A percentile compares a stretch with the other conserved stretches of the same genome.
These are phyloP conservation scores for Chenopodium quinoa DNA, from an alignment of 148 eudicot genomes.

Conservation along the genomic window DNA sequence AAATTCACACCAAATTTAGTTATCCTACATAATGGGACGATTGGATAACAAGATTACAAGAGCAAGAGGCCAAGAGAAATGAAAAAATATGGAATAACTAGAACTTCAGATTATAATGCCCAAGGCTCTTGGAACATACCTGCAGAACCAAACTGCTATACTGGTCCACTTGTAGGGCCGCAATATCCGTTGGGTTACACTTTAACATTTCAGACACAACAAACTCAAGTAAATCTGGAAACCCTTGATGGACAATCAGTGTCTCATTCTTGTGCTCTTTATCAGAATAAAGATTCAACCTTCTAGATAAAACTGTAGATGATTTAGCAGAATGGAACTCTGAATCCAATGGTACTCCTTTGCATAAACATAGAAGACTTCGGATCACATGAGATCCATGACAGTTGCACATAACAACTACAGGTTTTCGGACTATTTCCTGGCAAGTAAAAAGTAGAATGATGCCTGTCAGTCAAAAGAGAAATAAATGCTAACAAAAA, in stretches of 20 bases:
- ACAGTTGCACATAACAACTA: constrained; percentile 72
- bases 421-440: constrained; percentile 66
- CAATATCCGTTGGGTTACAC: constrained; percentile 49
- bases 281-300: constrained; percentile 54
- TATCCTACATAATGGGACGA: neutral
- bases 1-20: neutral
- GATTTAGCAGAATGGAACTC: constrained; percentile 69
- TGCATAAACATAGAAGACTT: constrained; percentile 85
- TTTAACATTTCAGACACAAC: constrained; percentile 65
- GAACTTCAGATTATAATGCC: constrained; percentile 1
- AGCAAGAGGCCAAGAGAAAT: neutral
- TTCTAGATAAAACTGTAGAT: constrained; percentile 54
- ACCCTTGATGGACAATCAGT: constrained; percentile 45
- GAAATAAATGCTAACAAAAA: neutral
- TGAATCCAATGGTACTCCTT: constrained; percentile 68
- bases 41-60: neutral
- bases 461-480: neutral
- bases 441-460: constrained; percentile 29
- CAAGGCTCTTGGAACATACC: constrained; percentile 44
- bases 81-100: neutral
- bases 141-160: constrained; percentile 88
- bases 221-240: constrained; percentile 67
- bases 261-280: constrained; percentile 31
- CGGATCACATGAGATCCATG: constrained; percentile 95
- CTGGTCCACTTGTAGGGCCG: constrained; percentile 62